A percentile compares a stretch with the other conserved stretches of the same genome.
Evolutionary conservation across 129 eudicot genomes (phyloP).

Genomic region (Pseudognaphalium luteoalbum): DNA sequence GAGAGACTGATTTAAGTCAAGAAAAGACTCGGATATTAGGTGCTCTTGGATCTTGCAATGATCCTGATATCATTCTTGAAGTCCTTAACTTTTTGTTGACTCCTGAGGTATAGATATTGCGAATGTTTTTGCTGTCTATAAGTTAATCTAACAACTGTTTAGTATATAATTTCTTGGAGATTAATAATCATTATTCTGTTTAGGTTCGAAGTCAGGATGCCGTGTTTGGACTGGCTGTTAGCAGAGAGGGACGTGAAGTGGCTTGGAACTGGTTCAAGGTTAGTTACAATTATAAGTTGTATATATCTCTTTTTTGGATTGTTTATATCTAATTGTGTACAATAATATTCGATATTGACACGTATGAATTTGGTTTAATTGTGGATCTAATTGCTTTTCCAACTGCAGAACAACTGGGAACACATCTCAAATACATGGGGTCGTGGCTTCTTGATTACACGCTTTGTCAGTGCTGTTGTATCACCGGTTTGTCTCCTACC

Average conservation of each 20-base stretch:
- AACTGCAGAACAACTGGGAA: constrained; percentile 43
- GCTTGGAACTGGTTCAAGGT: constrained; percentile 53
- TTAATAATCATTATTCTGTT: constrained; percentile 1
- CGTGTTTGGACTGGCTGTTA: constrained; percentile 40
- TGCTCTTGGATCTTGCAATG: constrained; percentile 62
- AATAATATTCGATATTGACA: background rate
- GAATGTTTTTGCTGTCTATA: constrained; percentile 2
- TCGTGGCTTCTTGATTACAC: constrained; percentile 46
- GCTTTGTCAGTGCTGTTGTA: constrained; percentile 42
- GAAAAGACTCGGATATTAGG: constrained; percentile 91
- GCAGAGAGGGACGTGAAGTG: constrained; percentile 49
- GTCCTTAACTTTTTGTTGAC: constrained; percentile 72
- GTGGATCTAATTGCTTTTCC: constrained; percentile 9
- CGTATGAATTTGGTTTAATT: background rate
- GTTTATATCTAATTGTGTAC: background rate
- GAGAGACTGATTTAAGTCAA: constrained; percentile 94
- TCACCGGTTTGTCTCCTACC: constrained; percentile 38
- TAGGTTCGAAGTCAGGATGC: constrained; percentile 53
- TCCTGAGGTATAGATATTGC: constrained; percentile 49
- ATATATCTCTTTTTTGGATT: background rate
- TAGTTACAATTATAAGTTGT: background rate
- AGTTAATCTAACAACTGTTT: background rate
- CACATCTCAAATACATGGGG: constrained; percentile 45
- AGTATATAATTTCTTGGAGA: background rate
- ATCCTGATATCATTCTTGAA: constrained; percentile 46